These are phyloP conservation scores for Caryopteris hybrid DNA, from an alignment of 305 asterid genomes.

Conservation along the genomic window DNA sequence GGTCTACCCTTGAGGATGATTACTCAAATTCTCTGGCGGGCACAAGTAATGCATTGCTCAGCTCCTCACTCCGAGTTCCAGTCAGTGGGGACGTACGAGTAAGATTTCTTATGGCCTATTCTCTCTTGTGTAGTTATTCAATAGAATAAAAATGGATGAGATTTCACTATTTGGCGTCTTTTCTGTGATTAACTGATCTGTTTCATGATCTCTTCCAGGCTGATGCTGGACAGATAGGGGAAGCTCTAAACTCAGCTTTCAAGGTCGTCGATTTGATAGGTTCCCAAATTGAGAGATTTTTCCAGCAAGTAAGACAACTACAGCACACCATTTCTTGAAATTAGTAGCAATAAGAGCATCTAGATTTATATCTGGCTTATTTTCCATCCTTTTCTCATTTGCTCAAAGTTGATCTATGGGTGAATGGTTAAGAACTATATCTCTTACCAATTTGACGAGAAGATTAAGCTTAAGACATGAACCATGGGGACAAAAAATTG, in stretches of 20 bases:
- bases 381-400: background rate
- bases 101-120: slow-evolving; percentile 20
- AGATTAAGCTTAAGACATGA: background rate
- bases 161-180: background rate
- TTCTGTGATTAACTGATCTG: background rate
- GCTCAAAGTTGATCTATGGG: background rate
- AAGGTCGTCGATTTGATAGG: slow-evolving; percentile 56
- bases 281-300: slow-evolving; percentile 39
- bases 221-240: slow-evolving; percentile 50
- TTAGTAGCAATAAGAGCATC: background rate
- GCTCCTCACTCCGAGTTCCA: slow-evolving; percentile 66
- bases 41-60: slow-evolving; percentile 48
- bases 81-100: slow-evolving; percentile 65
- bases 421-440: background rate
- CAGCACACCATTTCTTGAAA: background rate
- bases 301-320: slow-evolving; percentile 42
- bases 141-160: background rate
- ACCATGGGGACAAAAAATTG: background rate
- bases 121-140: background rate
- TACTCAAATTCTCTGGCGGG: slow-evolving; percentile 53
- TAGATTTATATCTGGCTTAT: background rate
- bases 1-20: slow-evolving; percentile 65
- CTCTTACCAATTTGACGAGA: background rate
- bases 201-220: slow-evolving; percentile 31
- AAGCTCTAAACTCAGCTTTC: slow-evolving; percentile 59